These are phyloP conservation scores for Fraxinus angustifolia DNA, from an alignment of 305 asterid genomes.

Conservation along the genomic window DNA sequence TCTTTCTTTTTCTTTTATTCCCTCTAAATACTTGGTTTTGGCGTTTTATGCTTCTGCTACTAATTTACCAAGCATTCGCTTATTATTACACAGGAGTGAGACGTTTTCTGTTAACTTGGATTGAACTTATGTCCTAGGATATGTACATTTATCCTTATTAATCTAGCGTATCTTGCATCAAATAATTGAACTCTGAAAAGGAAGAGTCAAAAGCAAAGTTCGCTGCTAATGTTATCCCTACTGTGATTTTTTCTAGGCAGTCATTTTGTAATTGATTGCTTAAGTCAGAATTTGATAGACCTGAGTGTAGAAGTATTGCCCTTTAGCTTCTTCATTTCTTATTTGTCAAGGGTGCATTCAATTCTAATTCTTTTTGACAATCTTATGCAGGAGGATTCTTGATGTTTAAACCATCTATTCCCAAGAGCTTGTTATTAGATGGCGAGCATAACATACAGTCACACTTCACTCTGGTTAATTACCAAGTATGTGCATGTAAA, in stretches of 20 bases:
- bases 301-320: neutral
- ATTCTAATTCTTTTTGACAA: constrained; percentile 20
- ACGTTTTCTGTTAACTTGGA: neutral
- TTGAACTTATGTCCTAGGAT: neutral
- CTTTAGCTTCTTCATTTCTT: constrained; percentile 13
- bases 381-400: constrained; percentile 77
- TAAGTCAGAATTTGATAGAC: constrained; percentile 4
- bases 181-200: neutral
- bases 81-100: neutral
- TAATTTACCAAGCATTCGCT: neutral
- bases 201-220: neutral
- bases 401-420: constrained; percentile 79
- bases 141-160: neutral
- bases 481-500: constrained; percentile 59
- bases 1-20: neutral
- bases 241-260: neutral
- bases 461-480: constrained; percentile 85
- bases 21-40: neutral
- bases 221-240: neutral
- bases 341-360: neutral
- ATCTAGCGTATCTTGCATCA: neutral
- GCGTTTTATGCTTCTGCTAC: neutral
- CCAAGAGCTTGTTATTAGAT: constrained; percentile 81
- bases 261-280: neutral
- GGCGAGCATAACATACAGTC: constrained; percentile 79